Percentiles rank a stretch among this genome's conserved stretches.
These are phyloP conservation scores for Fusarium liriodendri DNA, from an alignment of 2,329 filamentous ascomycete species.

Conservation along the genomic window DNA sequence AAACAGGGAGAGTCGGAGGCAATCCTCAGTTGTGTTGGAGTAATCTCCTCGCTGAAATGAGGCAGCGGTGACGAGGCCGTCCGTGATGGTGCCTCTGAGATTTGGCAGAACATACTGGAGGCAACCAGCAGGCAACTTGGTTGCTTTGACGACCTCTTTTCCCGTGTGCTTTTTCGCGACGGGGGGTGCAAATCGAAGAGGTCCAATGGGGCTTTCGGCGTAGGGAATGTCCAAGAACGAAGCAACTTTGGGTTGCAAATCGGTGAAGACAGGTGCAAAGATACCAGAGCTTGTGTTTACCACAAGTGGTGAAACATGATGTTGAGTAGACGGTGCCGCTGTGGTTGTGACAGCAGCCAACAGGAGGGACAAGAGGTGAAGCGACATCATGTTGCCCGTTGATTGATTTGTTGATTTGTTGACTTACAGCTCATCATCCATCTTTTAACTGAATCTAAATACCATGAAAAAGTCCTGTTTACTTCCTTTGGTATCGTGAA, in stretches of 20 bases:
- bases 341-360: background rate
- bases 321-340: background rate
- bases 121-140: conserved; percentile 21
- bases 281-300: conserved; percentile 33
- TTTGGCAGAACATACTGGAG: conserved; percentile 20
- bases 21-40: conserved; percentile 34
- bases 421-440: background rate
- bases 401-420: too few species aligned
- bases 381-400: conserved; percentile 7
- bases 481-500: background rate
- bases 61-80: conserved; percentile 6
- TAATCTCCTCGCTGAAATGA: conserved; percentile 29
- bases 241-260: conserved; percentile 9
- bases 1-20: conserved; percentile 28
- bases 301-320: accelerated
- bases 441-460: background rate
- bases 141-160: background rate
- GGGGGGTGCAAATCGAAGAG: conserved; percentile 24
- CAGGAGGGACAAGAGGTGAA: background rate
- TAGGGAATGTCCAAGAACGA: conserved; percentile 33
- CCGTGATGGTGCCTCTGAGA: conserved; percentile 15
- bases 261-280: conserved; percentile 16
- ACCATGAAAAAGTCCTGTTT: background rate
- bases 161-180: background rate
- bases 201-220: conserved; percentile 19